Conservation (phyloP, 345 rosid genomes). For the Mallotus nudiflorus region DNA sequence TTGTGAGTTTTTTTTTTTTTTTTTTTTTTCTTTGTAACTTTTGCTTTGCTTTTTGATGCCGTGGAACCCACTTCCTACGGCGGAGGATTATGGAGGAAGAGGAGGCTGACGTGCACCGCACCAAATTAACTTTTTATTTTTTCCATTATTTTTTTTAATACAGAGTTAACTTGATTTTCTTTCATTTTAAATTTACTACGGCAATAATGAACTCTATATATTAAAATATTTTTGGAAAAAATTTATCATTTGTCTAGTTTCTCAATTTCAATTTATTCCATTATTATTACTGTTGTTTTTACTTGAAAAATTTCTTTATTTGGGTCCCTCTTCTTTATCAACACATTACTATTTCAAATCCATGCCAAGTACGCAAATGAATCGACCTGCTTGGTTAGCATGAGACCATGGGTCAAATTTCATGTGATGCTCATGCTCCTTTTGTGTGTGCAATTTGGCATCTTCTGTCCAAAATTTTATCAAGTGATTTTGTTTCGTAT, state of each 20-base stretch:
- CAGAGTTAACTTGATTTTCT: too few species aligned
- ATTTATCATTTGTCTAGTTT: too few species aligned
- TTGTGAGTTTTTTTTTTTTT: too few species aligned
- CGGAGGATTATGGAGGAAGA: conserved; percentile 38
- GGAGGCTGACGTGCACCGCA: conserved; percentile 64
- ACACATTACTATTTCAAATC: not conserved
- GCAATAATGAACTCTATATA: too few species aligned
- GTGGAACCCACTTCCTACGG: conserved; percentile 78
- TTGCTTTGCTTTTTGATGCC: conserved; percentile 31
- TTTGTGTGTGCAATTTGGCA: not conserved
- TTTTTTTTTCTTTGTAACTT: not conserved
- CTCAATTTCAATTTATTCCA: too few species aligned
- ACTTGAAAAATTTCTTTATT: not conserved
- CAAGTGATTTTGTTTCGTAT: too few species aligned
- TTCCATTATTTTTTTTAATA: too few species aligned
- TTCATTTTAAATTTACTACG: too few species aligned
- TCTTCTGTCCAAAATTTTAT: not conserved
- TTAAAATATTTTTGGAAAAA: too few species aligned
- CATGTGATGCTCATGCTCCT: conserved; percentile 8
- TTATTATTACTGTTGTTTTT: too few species aligned
- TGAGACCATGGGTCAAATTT: conserved; percentile 16
- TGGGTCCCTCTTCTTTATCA: conserved; percentile 22
- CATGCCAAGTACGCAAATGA: conserved; percentile 12
- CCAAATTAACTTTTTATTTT: conserved; percentile 9
- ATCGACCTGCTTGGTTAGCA: conserved; percentile 2